phyloP scores from a whole-genome alignment of 306 rosid genomes.

The Gastrolobium bilobum region DNA sequence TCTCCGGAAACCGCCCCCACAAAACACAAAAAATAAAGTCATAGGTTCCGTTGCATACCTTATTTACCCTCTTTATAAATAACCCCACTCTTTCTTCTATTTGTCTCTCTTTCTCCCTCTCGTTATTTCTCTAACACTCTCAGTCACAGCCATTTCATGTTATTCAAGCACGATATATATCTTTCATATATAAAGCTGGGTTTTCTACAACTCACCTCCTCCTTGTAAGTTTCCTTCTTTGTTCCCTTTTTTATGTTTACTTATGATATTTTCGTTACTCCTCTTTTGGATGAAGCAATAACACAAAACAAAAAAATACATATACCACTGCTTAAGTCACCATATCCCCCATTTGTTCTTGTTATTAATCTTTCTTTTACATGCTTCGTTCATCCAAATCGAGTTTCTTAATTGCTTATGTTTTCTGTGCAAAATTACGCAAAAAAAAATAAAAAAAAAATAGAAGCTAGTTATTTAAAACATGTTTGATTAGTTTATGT shows the following conservation, averaged over 20 bases:
- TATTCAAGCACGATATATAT: background rate
- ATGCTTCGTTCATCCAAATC: background rate
- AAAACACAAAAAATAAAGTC: background rate
- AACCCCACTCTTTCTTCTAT: background rate
- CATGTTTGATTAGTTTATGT: background rate
- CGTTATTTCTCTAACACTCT: background rate
- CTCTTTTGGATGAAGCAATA: background rate
- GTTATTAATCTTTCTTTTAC: background rate
- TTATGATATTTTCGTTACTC: background rate
- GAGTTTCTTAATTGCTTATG: background rate
- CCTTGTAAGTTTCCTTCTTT: slow-evolving; percentile 33
- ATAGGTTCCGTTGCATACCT: background rate
- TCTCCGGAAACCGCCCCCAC: background rate
- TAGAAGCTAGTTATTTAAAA: background rate
- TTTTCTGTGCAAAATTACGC: background rate
- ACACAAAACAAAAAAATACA: background rate
- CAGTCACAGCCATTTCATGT: background rate
- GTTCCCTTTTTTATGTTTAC: background rate
- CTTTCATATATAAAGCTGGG: too few relatives aligned
- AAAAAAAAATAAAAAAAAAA: background rate
- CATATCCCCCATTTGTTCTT: background rate
- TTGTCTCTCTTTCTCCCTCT: background rate
- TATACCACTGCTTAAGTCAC: background rate
- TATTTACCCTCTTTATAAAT: background rate
- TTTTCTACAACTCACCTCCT: slow-evolving; percentile 17